These are phyloP conservation scores for Pseudotsuga menziesii DNA, from an alignment of 75 land plant genomes.

Conservation along the genomic window DNA sequence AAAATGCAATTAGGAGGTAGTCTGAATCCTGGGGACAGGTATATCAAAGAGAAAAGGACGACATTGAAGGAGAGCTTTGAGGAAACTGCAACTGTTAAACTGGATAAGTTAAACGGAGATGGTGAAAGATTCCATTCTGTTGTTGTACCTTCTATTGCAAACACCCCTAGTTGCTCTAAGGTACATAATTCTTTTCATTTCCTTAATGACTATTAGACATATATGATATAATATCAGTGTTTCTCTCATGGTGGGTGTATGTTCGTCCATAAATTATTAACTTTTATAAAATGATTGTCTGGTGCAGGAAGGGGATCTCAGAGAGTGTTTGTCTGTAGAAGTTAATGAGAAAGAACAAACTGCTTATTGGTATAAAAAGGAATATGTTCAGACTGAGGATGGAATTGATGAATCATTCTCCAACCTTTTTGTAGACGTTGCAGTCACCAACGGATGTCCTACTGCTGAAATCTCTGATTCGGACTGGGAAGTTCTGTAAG, in stretches of 20 bases:
- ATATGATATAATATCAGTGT: too few relatives aligned
- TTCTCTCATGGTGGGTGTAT: neutral
- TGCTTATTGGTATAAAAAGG: slow-evolving; percentile 1
- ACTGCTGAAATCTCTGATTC: slow-evolving; percentile 7
- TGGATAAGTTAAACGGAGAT: neutral
- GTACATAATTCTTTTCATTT: neutral
- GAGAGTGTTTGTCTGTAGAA: neutral
- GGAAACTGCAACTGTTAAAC: neutral
- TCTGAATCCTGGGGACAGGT: neutral
- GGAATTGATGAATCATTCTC: neutral
- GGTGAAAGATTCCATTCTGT: neutral
- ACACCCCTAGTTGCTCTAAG: neutral
- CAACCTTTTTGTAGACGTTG: neutral
- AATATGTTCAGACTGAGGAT: neutral
- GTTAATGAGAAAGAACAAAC: neutral
- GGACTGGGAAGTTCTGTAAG: slow-evolving; percentile 7
- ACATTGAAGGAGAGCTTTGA: neutral
- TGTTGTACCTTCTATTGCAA: neutral
- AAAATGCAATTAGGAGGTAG: neutral
- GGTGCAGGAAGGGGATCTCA: neutral
- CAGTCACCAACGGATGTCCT: neutral
- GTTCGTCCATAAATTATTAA: neutral
- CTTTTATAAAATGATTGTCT: neutral
- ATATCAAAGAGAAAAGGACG: neutral
- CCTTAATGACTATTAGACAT: neutral